Evolutionary conservation across 148 eudicot species (phyloP).

Genomic region (Rhododendron henanense): DNA sequence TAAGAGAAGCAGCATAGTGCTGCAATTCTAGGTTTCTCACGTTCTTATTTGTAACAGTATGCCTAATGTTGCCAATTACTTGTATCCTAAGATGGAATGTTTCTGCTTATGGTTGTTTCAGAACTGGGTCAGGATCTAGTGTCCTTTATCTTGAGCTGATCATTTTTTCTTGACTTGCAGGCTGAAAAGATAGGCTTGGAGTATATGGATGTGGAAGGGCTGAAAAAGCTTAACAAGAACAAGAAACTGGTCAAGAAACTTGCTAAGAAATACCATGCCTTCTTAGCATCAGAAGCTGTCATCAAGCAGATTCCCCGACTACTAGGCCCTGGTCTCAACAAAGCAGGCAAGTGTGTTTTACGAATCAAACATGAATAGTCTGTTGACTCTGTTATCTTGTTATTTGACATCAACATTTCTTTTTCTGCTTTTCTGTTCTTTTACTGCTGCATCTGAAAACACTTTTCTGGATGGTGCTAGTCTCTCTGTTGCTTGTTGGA

Average conservation of each 20-base stretch:
- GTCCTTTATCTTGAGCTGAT: background rate
- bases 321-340: slow-evolving; percentile 82
- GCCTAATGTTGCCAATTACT: background rate
- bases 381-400: background rate
- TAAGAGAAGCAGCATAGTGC: background rate
- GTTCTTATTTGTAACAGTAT: background rate
- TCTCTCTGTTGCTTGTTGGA: background rate
- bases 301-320: slow-evolving; percentile 92
- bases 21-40: background rate
- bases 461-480: background rate
- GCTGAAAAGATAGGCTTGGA: slow-evolving; percentile 72
- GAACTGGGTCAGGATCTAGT: background rate
- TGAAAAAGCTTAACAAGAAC: slow-evolving; percentile 84
- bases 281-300: slow-evolving; percentile 78
- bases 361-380: background rate
- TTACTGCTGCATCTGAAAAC: background rate
- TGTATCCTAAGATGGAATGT: background rate
- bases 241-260: slow-evolving; percentile 83
- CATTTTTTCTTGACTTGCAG: slow-evolving; percentile 20
- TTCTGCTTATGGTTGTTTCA: background rate
- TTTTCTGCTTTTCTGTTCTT: background rate
- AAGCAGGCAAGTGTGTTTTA: slow-evolving; percentile 55
- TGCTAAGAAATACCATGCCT: slow-evolving; percentile 83
- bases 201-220: slow-evolving; percentile 80
- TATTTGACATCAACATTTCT: background rate